A percentile compares a stretch with the other conserved stretches of the same genome.
These are phyloP conservation scores for Cyclotella atomus DNA, from an alignment of 108 stramenopile species.

Conservation along the genomic window DNA sequence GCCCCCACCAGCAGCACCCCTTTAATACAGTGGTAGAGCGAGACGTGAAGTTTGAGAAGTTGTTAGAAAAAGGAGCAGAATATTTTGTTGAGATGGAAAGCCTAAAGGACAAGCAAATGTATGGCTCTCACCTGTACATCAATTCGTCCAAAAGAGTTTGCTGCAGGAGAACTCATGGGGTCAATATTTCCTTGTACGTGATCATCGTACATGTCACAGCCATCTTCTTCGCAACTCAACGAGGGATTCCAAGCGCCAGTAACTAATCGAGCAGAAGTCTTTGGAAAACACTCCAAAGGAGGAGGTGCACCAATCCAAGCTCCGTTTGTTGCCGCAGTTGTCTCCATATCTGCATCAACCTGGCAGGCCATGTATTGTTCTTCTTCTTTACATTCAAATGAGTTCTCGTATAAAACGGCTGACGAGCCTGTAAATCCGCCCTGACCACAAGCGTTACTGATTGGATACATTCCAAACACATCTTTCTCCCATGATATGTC, in stretches of 20 bases:
- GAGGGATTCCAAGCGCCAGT: slow-evolving; percentile 44
- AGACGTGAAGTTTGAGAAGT: no score
- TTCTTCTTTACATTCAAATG: slow-evolving; percentile 38
- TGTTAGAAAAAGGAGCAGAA: no score
- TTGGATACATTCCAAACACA: slow-evolving; percentile 43
- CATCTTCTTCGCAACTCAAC: slow-evolving; percentile 30
- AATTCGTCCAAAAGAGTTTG: slow-evolving; percentile 32
- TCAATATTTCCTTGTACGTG: slow-evolving; percentile 38
- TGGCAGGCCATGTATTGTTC: slow-evolving; percentile 42
- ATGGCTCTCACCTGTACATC: no score
- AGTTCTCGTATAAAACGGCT: slow-evolving; percentile 19
- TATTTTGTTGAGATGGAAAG: no score
- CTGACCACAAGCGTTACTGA: slow-evolving; percentile 50
- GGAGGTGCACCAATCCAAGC: slow-evolving; percentile 36
- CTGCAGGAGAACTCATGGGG: slow-evolving; percentile 31
- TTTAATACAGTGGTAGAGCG: no score
- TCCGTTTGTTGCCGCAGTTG: slow-evolving; percentile 18
- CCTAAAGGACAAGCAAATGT: no score
- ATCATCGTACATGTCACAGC: slow-evolving; percentile 33
- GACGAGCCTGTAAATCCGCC: slow-evolving; percentile 12
- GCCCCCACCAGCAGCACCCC: slow-evolving; percentile 50
- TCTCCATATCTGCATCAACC: slow-evolving; percentile 36
- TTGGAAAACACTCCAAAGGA: slow-evolving; percentile 44
- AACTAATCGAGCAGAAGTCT: background rate
- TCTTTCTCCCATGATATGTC: slow-evolving; percentile 50